Evolutionary conservation across 768 basidiomycete species (phyloP).

Genomic region (Rhodotorula babjevae): DNA sequence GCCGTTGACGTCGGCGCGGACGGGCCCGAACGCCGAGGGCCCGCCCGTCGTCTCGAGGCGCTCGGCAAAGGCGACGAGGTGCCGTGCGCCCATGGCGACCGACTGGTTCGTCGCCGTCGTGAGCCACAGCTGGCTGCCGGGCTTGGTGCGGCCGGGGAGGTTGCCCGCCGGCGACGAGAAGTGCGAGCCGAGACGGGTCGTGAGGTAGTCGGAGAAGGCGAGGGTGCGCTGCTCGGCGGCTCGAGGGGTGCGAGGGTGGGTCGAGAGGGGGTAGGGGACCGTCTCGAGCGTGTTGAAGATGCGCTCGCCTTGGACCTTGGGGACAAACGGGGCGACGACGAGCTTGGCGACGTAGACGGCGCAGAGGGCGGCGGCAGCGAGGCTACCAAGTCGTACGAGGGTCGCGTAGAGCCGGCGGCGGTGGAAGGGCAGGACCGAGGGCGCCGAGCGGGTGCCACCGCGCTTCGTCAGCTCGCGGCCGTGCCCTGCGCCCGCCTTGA

Average conservation of each 20-base stretch:
- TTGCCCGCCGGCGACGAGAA: slow-evolving; percentile 12
- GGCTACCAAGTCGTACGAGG: neutral
- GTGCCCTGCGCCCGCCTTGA: neutral
- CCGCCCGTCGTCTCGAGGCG: neutral
- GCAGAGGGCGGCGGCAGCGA: neutral
- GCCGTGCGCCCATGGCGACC: neutral
- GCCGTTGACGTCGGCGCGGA: neutral
- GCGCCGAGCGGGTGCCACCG: too few species aligned
- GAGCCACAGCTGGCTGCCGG: slow-evolving; percentile 20
- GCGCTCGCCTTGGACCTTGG: neutral
- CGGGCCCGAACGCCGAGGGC: neutral
- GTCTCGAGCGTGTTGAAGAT: slow-evolving; percentile 17
- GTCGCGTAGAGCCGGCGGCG: slow-evolving; percentile 1
- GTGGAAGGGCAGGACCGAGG: neutral
- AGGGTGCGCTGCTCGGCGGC: neutral
- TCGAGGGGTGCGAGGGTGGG: slow-evolving; percentile 13
- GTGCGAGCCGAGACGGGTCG: slow-evolving; percentile 23
- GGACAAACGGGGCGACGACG: neutral
- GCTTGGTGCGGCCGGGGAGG: neutral
- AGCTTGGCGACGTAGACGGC: neutral
- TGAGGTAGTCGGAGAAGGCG: slow-evolving; percentile 17
- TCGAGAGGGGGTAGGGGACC: neutral
- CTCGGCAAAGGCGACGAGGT: slow-evolving; percentile 8
- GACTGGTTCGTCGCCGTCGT: slow-evolving; percentile 9
- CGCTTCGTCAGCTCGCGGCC: neutral